Evolutionary conservation across 768 basidiomycete species (phyloP).

Genomic region (Leccinum broughii): DNA sequence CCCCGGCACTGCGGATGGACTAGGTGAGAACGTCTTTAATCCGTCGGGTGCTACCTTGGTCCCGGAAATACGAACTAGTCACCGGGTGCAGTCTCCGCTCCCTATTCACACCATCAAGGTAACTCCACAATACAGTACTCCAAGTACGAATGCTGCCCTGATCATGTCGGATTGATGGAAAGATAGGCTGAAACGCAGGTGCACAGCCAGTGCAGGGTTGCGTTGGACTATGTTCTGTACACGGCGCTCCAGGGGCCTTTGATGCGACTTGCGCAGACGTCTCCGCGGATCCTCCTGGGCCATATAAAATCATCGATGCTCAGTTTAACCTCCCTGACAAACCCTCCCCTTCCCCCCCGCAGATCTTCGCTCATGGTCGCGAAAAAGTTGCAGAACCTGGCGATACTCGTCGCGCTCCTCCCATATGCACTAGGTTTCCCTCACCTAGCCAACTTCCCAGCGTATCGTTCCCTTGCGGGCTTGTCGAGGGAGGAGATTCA

Average conservation of each 20-base stretch:
- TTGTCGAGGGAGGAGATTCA: conserved; percentile 21
- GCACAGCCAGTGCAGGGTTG: not conserved
- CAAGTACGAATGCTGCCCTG: not conserved
- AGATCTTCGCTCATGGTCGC: not conserved
- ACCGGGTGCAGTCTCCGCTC: not conserved
- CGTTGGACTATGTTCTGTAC: not conserved
- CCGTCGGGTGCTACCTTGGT: not conserved
- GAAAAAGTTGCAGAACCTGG: conserved; percentile 12
- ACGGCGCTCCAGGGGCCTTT: not conserved
- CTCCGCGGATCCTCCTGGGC: not conserved
- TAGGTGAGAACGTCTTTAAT: not conserved
- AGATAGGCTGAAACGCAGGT: not conserved
- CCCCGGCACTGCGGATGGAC: not conserved
- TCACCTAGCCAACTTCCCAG: conserved; percentile 17
- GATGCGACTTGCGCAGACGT: not conserved
- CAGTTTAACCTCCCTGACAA: too few relatives aligned
- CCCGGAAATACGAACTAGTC: not conserved
- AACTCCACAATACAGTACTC: not conserved
- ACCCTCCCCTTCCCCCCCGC: not conserved
- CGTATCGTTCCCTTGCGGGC: conserved; percentile 24
- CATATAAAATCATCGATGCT: conserved; percentile 6
- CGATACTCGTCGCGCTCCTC: conserved; percentile 4
- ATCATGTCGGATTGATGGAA: not conserved
- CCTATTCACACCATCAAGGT: not conserved
- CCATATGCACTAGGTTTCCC: conserved; percentile 4